Conservation (phyloP, 2,329 filamentous ascomycete species). For the Aspergillus fumigatus region DNA sequence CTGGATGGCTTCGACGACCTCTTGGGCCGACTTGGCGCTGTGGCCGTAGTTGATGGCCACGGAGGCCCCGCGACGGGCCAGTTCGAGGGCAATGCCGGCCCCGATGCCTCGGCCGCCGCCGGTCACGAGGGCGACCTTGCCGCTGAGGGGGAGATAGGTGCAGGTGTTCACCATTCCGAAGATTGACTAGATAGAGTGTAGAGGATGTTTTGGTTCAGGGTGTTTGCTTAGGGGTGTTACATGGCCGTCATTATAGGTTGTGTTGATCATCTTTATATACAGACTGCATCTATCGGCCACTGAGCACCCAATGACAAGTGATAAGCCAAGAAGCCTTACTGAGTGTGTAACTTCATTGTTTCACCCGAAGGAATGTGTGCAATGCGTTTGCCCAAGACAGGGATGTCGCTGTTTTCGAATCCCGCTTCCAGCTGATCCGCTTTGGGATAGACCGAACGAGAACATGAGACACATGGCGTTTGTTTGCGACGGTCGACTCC, state of each 20-base stretch:
- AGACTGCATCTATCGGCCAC: not conserved
- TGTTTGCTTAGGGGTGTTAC: not conserved
- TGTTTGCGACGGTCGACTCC: not conserved
- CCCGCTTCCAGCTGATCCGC: not conserved
- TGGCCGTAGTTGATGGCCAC: constrained; percentile 49
- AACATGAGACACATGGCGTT: not conserved
- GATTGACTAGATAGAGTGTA: not conserved
- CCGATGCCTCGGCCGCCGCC: constrained; percentile 39
- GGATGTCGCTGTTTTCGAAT: not conserved
- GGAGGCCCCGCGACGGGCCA: constrained; percentile 36
- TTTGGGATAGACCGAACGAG: not conserved
- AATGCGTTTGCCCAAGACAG: not conserved
- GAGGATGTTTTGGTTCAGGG: not conserved
- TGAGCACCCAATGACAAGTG: not conserved
- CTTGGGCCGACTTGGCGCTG: constrained; percentile 59
- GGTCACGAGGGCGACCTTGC: constrained; percentile 37
- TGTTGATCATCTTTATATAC: not conserved
- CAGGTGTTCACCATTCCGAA: not conserved
- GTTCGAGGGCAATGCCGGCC: constrained; percentile 38
- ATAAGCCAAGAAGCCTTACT: not conserved
- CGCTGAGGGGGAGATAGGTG: constrained; percentile 15
- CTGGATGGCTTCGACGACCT: constrained; percentile 64
- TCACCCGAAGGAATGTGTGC: not conserved
- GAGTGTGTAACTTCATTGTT: not conserved
- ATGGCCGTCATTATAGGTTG: not conserved